These are phyloP conservation scores for Amanita phalloides DNA, from an alignment of 768 basidiomycete genomes.

Conservation along the genomic window DNA sequence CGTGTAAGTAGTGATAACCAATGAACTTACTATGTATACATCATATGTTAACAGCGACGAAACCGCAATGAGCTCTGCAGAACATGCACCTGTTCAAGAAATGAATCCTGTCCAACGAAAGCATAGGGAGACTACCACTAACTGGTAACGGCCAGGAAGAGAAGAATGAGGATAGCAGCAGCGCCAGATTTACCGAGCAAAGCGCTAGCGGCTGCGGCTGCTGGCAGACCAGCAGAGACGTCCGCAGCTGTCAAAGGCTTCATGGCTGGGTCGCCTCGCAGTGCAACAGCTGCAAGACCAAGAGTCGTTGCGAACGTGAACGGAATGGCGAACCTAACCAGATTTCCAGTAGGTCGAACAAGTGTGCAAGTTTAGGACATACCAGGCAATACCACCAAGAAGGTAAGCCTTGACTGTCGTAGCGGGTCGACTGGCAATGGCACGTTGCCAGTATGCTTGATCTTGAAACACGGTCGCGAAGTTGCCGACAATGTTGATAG, in stretches of 20 bases:
- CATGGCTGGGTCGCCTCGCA: conserved; percentile 50
- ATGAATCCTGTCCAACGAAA: background rate
- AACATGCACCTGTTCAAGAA: conserved; percentile 37
- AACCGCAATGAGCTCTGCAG: conserved; percentile 88
- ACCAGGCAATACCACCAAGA: conserved; percentile 84
- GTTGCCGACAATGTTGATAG: conserved; percentile 84
- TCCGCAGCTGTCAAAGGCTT: conserved; percentile 39
- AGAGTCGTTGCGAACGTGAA: conserved; percentile 82
- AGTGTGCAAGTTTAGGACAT: conserved; percentile 8
- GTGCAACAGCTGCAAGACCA: conserved; percentile 80
- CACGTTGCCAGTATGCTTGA: conserved; percentile 87
- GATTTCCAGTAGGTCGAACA: background rate
- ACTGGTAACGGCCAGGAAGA: conserved; percentile 82
- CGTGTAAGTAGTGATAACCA: background rate
- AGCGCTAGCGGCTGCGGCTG: conserved; percentile 75
- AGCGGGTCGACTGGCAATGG: conserved; percentile 77
- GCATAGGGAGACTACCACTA: conserved; percentile 2
- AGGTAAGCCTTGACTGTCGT: conserved; percentile 89
- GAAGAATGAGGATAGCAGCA: conserved; percentile 62
- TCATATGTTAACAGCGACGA: conserved; percentile 80
- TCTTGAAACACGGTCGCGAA: conserved; percentile 50
- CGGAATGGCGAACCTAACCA: conserved; percentile 67
- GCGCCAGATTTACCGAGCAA: conserved; percentile 77
- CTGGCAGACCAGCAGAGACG: conserved; percentile 82
- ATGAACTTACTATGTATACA: conserved; percentile 52